Evolutionary conservation across 2,329 filamentous ascomycete species (phyloP), one percentile per base, ranked within the genome.

Genomic region (Berkeleyomyces basicola): DNA sequence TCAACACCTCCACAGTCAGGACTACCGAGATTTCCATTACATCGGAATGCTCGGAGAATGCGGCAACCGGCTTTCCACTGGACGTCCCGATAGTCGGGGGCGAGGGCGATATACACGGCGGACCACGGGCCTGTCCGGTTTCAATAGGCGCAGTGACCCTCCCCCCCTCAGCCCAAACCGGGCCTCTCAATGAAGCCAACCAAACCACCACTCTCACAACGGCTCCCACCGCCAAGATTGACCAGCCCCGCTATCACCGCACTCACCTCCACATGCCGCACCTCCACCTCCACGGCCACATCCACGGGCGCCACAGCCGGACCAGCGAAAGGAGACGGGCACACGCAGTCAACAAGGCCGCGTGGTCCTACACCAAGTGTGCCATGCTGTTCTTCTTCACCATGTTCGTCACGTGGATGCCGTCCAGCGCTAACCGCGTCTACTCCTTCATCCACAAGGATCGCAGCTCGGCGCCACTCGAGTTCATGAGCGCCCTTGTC

Each of bases 181-280:
- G 7, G 74, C 85, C 46, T 75, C 85, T 9, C 85, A 83, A 4
- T 86, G 83, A 83, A 79, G 88, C 64, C 87, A 80, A 1, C 88
- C 85, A 0, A 85, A 82, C 4, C 78, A 83, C 61, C 90, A 90
- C 71, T 78, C 87, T 1, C 77, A 88, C n/a, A 88, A 85, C 71
- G 80, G 80, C 7, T 74, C 80, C 4, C 75, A 83, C 67, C 73
- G 76, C 0, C 71, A 78, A 23, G 55, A 76, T 2, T 71, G 77
- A 0, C 77, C 74, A 23, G 23, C 23, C 23, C 23, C 23, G 4
- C 78, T 82, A 61, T 73, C 76, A 0, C 49, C 23, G 36, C n/a
- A n/a, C n/a, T 40, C 31, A 43, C 31, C 47, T 60, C 16, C 23
- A 23, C 23, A 31, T 59, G 5, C 57, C 57, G 2, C 31, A 62